Evolutionary conservation across 495 filamentous ascomycete species (phyloP), one percentile per base, ranked within the genome.

Genomic region (Penicillium verhagenii): DNA sequence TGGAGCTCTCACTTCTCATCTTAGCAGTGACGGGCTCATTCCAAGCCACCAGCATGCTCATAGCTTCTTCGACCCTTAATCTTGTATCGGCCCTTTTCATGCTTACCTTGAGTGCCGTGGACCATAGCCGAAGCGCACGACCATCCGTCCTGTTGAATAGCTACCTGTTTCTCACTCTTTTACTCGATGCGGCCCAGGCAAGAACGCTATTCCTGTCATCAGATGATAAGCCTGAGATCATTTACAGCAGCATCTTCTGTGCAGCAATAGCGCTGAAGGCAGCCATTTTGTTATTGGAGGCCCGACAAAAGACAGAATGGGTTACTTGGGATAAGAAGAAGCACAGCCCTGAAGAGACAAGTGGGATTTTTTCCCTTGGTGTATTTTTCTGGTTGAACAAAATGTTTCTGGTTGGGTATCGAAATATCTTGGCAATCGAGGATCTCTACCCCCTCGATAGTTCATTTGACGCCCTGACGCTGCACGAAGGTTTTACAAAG

Each of bases 161-260:
- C 7, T 79, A 77, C 48, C 58, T 80, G 29, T 61, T 72, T 38
- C 31, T 72, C 7, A 72, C 74, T 1, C 50, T 77, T 26, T 50
- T 74, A 6, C 71, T 79, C 38, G 75, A 81, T 58, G 52, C 66
- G 26, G 65, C 64, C 25, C 73, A 69, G 45, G 47, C 63, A 6
- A 64, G 76, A 42, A 78, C 74, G 2, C 58, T 72, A n/a, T 80
- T 50, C 25, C 60, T 82, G 11, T 59, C 65, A 11, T 70, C 68
- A 2, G 33, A 25, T 38, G 53, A 48, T n/a, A 28, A 25, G 6
- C 29, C 26, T 8, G 59, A 61, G 38, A 14, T 13, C 6, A 54
- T 40, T 10, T 72, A 69, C 59, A 50, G 66, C 48, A 50, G 66
- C 20, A 26, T 82, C 4, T 81, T 77, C 51, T 74, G 62, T 18